Percentiles rank a stretch among this genome's conserved stretches.
Conservation (phyloP, 2,329 filamentous ascomycete species). For the Alternaria triticina region DNA sequence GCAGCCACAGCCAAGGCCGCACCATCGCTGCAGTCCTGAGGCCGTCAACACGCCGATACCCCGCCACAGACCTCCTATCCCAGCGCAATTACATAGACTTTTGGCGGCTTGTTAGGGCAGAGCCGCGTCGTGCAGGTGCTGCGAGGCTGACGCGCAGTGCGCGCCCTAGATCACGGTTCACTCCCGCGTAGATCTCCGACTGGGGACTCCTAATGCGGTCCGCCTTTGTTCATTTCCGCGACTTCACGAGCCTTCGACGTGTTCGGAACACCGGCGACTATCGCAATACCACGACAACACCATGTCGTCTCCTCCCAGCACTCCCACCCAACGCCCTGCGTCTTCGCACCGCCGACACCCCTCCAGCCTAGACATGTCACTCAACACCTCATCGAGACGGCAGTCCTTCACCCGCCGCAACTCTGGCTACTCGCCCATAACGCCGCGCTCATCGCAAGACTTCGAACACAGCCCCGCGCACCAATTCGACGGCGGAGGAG, state of each 20-base stretch:
- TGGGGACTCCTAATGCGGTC: conserved; percentile 17
- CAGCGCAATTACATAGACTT: not conserved
- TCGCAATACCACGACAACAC: conserved; percentile 11
- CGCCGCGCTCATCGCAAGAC: conserved; percentile 49
- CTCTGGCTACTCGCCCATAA: conserved; percentile 56
- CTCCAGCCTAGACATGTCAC: conserved; percentile 53
- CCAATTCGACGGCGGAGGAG: conserved; percentile 47
- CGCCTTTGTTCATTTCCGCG: conserved; percentile 8
- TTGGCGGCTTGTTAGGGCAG: not conserved
- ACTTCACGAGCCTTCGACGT: conserved; percentile 8
- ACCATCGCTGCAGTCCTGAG: conserved; percentile 17
- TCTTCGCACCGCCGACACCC: conserved; percentile 49
- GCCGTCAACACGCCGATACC: conserved; percentile 15
- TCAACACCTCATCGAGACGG: conserved; percentile 44
- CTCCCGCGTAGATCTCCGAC: conserved; percentile 17
- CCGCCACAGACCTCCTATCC: conserved; percentile 7
- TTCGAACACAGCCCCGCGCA: conserved; percentile 50
- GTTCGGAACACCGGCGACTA: conserved; percentile 6
- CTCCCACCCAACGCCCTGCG: conserved; percentile 46
- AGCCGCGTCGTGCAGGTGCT: conserved; percentile 3
- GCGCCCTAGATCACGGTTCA: conserved; percentile 9
- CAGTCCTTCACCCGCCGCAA: conserved; percentile 49
- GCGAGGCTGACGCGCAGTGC: conserved; percentile 15
- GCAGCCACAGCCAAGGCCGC: conserved; percentile 29
- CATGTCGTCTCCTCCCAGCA: conserved; percentile 53